Percentiles rank a stretch among this genome's conserved stretches.
Evolutionary conservation across 2,329 filamentous ascomycete species (phyloP).

Genomic region (Penicillium sp.): DNA sequence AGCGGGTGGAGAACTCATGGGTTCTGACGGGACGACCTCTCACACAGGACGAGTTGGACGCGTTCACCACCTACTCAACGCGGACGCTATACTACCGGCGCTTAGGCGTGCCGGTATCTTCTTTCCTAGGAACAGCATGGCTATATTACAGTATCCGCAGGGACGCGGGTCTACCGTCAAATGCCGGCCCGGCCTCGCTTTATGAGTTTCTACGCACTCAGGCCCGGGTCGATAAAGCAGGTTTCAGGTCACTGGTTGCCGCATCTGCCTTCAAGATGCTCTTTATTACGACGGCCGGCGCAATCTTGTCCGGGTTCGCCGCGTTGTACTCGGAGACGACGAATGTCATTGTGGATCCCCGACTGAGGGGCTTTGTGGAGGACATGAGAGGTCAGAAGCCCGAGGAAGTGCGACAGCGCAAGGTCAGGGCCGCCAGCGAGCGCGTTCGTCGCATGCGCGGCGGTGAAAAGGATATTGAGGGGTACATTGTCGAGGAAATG

Average conservation of each 20-base stretch:
- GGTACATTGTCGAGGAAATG: constrained; percentile 4
- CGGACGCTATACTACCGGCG: constrained; percentile 25
- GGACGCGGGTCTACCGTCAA: constrained; percentile 9
- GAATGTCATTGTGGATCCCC: constrained; percentile 23
- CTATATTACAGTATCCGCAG: constrained; percentile 17
- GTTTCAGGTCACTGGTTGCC: background rate
- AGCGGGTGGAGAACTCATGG: constrained; percentile 26
- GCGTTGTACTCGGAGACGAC: constrained; percentile 18
- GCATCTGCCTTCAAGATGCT: constrained; percentile 17
- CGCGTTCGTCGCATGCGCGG: background rate
- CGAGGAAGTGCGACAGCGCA: constrained; percentile 26
- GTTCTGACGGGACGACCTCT: constrained; percentile 28
- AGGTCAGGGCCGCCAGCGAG: constrained; percentile 17
- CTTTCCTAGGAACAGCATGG: constrained; percentile 10
- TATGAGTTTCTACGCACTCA: constrained; percentile 7
- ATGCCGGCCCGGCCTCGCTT: constrained; percentile 11
- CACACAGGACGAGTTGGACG: constrained; percentile 41
- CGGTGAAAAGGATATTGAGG: constrained; percentile 7
- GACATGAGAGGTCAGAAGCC: constrained; percentile 22
- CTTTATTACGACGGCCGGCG: constrained; percentile 14
- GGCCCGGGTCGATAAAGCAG: constrained; percentile 3
- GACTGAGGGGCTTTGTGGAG: constrained; percentile 26
- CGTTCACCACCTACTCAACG: constrained; percentile 28
- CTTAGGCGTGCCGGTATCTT: constrained; percentile 23
- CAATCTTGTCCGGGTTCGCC: constrained; percentile 5